Evolutionary conservation across 2,329 filamentous ascomycete species (phyloP).

Genomic region (Fusarium odoratissimum): DNA sequence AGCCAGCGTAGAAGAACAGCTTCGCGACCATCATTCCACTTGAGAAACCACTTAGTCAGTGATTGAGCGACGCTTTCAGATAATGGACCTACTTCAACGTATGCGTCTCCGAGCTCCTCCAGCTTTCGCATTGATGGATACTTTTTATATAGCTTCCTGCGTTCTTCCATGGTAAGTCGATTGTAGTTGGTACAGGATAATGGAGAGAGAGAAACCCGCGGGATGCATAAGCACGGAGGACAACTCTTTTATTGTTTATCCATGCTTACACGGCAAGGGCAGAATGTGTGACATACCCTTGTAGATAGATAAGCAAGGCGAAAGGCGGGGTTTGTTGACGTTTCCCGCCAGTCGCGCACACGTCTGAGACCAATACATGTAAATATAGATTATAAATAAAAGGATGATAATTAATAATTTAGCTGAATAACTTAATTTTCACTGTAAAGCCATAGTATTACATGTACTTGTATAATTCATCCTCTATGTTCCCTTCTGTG

Average conservation of each 20-base stretch:
- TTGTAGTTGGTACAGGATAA: background rate
- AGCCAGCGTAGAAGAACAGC: background rate
- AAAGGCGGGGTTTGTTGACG: background rate
- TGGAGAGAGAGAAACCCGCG: accelerated
- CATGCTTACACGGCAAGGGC: background rate
- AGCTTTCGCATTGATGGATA: background rate
- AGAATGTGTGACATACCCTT: background rate
- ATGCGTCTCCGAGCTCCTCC: background rate
- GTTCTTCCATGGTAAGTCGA: background rate
- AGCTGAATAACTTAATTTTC: too few relatives aligned
- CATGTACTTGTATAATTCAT: too few relatives aligned
- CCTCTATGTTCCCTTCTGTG: accelerated
- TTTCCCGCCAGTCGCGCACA: too few relatives aligned
- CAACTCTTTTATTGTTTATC: background rate
- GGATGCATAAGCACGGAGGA: background rate
- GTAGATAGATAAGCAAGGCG: background rate
- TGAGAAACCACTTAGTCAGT: too few relatives aligned
- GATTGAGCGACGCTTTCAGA: background rate
- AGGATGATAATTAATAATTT: too few relatives aligned
- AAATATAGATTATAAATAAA: too few relatives aligned
- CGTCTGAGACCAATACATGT: too few relatives aligned
- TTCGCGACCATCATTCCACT: background rate
- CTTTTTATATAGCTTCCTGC: background rate
- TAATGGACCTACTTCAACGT: background rate
- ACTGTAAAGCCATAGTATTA: too few relatives aligned